phyloP scores from a whole-genome alignment of 768 basidiomycete species.

The Pulveroboletus sp. region DNA sequence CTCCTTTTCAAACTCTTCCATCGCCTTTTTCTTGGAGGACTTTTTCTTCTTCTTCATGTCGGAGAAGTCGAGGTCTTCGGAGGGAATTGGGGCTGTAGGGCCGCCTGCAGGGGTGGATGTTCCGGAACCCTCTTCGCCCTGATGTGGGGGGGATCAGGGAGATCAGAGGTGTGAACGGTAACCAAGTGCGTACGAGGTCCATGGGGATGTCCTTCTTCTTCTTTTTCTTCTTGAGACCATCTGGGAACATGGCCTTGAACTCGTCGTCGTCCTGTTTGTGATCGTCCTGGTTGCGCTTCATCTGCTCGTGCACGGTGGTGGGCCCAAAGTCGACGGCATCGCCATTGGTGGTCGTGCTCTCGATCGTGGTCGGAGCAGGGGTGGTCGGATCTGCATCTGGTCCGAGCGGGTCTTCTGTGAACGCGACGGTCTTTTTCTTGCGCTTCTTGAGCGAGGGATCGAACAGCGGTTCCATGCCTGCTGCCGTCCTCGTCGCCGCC shows the following conservation, averaged over 20 bases:
- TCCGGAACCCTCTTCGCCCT: constrained; percentile 65
- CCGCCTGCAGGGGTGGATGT: constrained; percentile 52
- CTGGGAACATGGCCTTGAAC: constrained; percentile 74
- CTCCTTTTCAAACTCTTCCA: constrained; percentile 95
- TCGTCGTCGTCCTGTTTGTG: constrained; percentile 67
- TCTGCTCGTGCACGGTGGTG: constrained; percentile 69
- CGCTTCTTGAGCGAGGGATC: constrained; percentile 82
- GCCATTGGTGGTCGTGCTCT: constrained; percentile 63
- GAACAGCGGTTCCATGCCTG: constrained; percentile 72
- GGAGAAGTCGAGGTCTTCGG: constrained; percentile 88
- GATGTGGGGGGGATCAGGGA: not conserved
- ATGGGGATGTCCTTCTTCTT: constrained; percentile 90
- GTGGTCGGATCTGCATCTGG: constrained; percentile 79
- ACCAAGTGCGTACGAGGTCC: constrained; percentile 50
- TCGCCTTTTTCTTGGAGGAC: constrained; percentile 81
- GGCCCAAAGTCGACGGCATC: constrained; percentile 76
- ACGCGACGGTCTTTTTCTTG: constrained; percentile 85
- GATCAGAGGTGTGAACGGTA: not conserved
- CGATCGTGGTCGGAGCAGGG: constrained; percentile 71
- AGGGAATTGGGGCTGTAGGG: constrained; percentile 40
- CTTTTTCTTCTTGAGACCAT: constrained; percentile 88
- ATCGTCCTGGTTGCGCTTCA: constrained; percentile 47
- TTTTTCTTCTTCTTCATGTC: constrained; percentile 98
- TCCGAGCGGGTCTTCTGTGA: constrained; percentile 79
- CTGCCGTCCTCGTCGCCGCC: constrained; percentile 20